These are phyloP conservation scores for Euptelea pleiosperma DNA, from an alignment of 164 flowering plant genomes.

Conservation along the genomic window DNA sequence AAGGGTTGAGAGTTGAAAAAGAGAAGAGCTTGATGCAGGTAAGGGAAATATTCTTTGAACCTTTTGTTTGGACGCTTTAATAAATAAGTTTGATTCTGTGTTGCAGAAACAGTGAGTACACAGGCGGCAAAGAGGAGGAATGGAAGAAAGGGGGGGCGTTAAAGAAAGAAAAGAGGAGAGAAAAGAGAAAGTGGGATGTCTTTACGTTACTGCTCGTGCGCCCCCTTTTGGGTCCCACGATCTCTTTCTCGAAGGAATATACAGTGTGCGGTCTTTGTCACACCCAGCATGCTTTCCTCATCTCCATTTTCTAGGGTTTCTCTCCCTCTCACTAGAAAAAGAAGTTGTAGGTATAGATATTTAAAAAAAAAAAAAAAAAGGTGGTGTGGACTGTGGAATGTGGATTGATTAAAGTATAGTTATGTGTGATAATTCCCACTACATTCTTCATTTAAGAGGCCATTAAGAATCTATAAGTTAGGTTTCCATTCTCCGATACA, in stretches of 20 bases:
- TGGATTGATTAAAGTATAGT: no score
- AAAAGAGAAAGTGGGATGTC: conserved; percentile 38
- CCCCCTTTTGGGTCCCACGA: conserved; percentile 23
- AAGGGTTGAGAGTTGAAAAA: no score
- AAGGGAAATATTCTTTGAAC: no score
- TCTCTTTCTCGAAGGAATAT: conserved; percentile 77
- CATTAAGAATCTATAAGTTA: no score
- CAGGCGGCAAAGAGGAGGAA: conserved; percentile 7
- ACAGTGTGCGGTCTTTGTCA: conserved; percentile 75
- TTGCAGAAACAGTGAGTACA: conserved; percentile 8
- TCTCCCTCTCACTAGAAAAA: background rate
- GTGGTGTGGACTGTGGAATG: no score
- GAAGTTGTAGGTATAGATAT: no score
- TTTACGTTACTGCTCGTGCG: conserved; percentile 54
- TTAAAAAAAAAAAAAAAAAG: no score
- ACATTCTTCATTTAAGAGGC: no score
- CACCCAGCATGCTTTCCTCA: conserved; percentile 40
- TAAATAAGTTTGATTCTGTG: conserved; percentile 25
- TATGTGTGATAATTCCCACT: no score
- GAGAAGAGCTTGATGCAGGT: no score
- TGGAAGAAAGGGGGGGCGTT: background rate
- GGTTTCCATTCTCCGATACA: no score
- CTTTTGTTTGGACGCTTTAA: no score
- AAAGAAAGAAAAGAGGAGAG: conserved; percentile 8
- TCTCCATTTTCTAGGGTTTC: conserved; percentile 44